Base-by-base conservation (phyloP, 208 protist genomes). In the Crithidia fasciculata region DNA sequence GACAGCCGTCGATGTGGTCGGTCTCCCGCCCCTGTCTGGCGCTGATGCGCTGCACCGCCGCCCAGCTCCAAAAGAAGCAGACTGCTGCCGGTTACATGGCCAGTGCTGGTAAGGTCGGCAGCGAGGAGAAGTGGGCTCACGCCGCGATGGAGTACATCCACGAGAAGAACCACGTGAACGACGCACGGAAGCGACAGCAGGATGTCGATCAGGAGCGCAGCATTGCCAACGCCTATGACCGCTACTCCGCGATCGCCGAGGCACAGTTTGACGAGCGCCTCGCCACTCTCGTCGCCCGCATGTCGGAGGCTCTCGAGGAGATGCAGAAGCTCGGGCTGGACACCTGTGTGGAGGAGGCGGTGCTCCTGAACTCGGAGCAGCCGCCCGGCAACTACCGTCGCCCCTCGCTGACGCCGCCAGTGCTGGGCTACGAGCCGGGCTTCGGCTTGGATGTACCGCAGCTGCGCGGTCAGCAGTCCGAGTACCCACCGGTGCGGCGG, bases 101-200 rank as follows among this genome's bases (percentile, higher is more conserved):
- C 9, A 84, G 68, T 57, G 87, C 86, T 16, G 85, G 87, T 1
- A 94, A 94, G 75, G 80, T 87, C 28, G 92, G 92, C 18, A 82
- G 78, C 53, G 92, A 96, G 10, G 92, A 96, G 81, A 94, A 95
- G 79, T 96, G 89, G 89, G 89, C 89, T 0, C 92, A 96, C 55
- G 86, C 86, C 5, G 88, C 86, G 49, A 93, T 96, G 88, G 87
- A 94, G 80, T 96, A 96, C 78, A 86, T 96, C 62, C 89, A 96
- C 76, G 89, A 96, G 54, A 89, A 91, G 76, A 87, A 87, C 19
- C 92, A 93, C 72, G 83, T 89, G 41, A 94, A 91, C 67, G 92
- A 96, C 56, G 70, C 78, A 9, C 74, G 87, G 8, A 97, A 97
- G 78, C 83, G 90, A 12, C 85, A 94, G 72, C 76, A 81, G 60